Evolutionary conservation across 352 stramenopile genomes (phyloP).

Genomic region (Globisporangium parvum): DNA sequence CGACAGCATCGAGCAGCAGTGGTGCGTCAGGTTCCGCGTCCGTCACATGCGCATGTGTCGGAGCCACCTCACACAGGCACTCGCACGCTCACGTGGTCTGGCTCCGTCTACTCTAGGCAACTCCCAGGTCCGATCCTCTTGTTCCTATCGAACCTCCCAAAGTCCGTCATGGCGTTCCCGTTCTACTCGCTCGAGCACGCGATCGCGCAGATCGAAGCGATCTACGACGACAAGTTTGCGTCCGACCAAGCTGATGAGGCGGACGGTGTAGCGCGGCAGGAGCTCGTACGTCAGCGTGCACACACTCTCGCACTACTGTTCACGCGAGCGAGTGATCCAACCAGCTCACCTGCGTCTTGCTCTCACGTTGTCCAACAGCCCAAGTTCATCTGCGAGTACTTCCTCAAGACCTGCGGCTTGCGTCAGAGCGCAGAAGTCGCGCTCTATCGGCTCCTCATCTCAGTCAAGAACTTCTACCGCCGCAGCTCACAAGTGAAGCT

Average conservation of each 20-base stretch:
- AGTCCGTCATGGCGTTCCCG: slow-evolving; percentile 60
- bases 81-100: too few relatives aligned
- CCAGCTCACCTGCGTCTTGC: neutral
- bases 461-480: slow-evolving; percentile 49
- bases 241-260: slow-evolving; percentile 52
- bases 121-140: slow-evolving; percentile 37
- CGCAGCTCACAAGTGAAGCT: slow-evolving; percentile 47
- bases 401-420: slow-evolving; percentile 58
- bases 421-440: slow-evolving; percentile 59
- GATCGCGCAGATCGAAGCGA: slow-evolving; percentile 50
- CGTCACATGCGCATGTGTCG: too few relatives aligned
- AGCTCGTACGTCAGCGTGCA: slow-evolving; percentile 22
- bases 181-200: slow-evolving; percentile 51
- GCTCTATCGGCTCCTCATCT: slow-evolving; percentile 66
- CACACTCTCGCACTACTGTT: too few relatives aligned
- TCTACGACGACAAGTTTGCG: slow-evolving; percentile 75
- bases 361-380: slow-evolving; percentile 17
- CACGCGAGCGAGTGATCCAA: neutral
- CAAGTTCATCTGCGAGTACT: slow-evolving; percentile 67
- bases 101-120: slow-evolving; percentile 20
- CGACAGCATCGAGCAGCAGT: slow-evolving; percentile 42
- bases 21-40: slow-evolving; percentile 15
- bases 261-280: slow-evolving; percentile 53
- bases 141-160: slow-evolving; percentile 72
- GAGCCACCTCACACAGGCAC: too few relatives aligned